phyloP scores from a whole-genome alignment of 2,329 filamentous ascomycete genomes.

The Proliferodiscus dingleyae region DNA sequence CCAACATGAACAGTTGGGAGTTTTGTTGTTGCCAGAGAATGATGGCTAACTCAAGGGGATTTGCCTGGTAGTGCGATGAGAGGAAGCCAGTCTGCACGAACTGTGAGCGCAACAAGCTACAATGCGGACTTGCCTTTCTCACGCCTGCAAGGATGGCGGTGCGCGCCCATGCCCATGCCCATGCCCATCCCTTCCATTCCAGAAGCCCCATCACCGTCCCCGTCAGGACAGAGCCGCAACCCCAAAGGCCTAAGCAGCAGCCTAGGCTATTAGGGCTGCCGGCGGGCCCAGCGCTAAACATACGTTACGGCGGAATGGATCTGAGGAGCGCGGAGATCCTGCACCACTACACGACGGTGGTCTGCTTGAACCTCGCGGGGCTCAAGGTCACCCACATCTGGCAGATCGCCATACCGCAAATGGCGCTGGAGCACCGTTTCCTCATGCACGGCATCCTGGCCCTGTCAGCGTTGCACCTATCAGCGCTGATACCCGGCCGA shows the following conservation, averaged over 20 bases:
- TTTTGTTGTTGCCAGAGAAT: background rate
- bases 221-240: background rate
- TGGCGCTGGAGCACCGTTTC: conserved; percentile 15
- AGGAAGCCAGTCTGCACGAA: conserved; percentile 14
- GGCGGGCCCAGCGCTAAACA: background rate
- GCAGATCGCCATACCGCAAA: conserved; percentile 11
- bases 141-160: background rate
- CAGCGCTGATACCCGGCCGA: conserved; percentile 17
- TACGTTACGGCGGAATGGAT: background rate
- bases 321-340: conserved; percentile 1
- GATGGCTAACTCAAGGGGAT: background rate
- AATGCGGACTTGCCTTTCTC: conserved; percentile 14
- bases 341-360: conserved; percentile 8
- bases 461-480: conserved; percentile 22
- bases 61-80: conserved; percentile 16
- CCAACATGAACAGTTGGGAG: background rate
- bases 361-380: conserved; percentile 3
- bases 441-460: conserved; percentile 26
- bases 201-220: too few relatives aligned
- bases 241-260: background rate
- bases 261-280: background rate
- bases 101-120: conserved; percentile 9
- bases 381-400: conserved; percentile 5
- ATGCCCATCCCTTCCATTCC: too few relatives aligned
- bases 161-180: background rate